These are phyloP conservation scores for Fusarium drepaniforme DNA, from an alignment of 2,329 filamentous ascomycete genomes.

Conservation along the genomic window DNA sequence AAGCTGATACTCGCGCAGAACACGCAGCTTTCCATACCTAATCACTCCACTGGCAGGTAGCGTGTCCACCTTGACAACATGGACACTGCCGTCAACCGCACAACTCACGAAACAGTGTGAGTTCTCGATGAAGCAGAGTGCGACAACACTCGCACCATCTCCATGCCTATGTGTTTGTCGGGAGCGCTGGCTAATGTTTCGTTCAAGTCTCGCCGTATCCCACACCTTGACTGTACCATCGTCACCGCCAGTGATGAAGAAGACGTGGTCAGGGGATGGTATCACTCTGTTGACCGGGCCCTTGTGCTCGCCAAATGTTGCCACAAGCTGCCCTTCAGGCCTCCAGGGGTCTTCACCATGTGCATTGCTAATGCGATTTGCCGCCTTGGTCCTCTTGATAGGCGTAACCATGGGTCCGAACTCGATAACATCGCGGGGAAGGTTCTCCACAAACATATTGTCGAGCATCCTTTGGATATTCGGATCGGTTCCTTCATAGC, in stretches of 20 bases:
- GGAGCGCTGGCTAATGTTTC: slow-evolving; percentile 89
- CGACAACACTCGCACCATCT: slow-evolving; percentile 78
- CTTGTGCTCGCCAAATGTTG: slow-evolving; percentile 89
- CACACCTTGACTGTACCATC: slow-evolving; percentile 93
- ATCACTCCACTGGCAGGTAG: slow-evolving; percentile 61
- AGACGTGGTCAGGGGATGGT: slow-evolving; percentile 89
- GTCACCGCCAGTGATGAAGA: slow-evolving; percentile 94
- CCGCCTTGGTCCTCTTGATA: slow-evolving; percentile 65
- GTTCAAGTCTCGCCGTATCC: slow-evolving; percentile 91
- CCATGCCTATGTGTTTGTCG: slow-evolving; percentile 86
- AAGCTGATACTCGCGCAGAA: slow-evolving; percentile 86
- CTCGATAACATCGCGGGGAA: slow-evolving; percentile 73
- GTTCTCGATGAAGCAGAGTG: slow-evolving; percentile 91
- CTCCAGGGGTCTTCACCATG: slow-evolving; percentile 73
- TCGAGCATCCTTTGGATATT: slow-evolving; percentile 80
- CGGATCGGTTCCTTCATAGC: slow-evolving; percentile 84
- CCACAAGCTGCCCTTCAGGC: slow-evolving; percentile 85
- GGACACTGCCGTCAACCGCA: slow-evolving; percentile 88
- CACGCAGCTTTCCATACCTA: slow-evolving; percentile 82
- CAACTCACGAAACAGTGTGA: slow-evolving; percentile 95
- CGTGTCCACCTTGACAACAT: slow-evolving; percentile 85
- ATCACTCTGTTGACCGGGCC: slow-evolving; percentile 85
- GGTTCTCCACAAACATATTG: slow-evolving; percentile 83
- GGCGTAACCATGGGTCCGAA: slow-evolving; percentile 87
- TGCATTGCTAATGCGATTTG: slow-evolving; percentile 62